phyloP scores from a whole-genome alignment of 768 basidiomycete genomes.

The Lactifluus subvellereus region DNA sequence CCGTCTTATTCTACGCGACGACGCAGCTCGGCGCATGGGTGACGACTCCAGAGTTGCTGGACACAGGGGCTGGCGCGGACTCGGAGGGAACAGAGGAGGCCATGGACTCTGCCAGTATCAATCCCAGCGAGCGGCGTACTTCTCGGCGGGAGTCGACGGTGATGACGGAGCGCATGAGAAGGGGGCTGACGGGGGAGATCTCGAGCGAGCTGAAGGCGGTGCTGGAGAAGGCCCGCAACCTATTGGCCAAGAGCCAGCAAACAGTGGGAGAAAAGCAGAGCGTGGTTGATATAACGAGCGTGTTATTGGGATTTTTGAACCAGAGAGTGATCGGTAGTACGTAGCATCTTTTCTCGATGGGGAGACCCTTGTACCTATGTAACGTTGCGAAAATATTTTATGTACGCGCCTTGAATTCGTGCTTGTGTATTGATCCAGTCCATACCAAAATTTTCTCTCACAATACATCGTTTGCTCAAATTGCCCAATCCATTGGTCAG shows the following conservation, averaged over 20 bases:
- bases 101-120: slow-evolving; percentile 11
- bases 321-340: slow-evolving; percentile 43
- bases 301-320: slow-evolving; percentile 59
- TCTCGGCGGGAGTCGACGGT: slow-evolving; percentile 39
- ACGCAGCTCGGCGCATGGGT: slow-evolving; percentile 80
- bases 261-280: slow-evolving; percentile 39
- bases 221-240: slow-evolving; percentile 56
- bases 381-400: background rate
- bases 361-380: background rate
- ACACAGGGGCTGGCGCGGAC: slow-evolving; percentile 24
- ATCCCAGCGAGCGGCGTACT: slow-evolving; percentile 37
- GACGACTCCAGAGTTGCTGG: slow-evolving; percentile 55
- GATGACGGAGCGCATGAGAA: slow-evolving; percentile 59
- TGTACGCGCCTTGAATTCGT: background rate
- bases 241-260: slow-evolving; percentile 54
- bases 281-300: slow-evolving; percentile 48
- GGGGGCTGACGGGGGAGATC: slow-evolving; percentile 80
- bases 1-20: slow-evolving; percentile 59
- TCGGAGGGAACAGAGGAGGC: slow-evolving; percentile 42
- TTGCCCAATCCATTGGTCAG: no score
- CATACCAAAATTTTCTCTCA: no score
- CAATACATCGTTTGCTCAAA: no score
- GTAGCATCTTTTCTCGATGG: background rate
- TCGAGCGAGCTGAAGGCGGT: slow-evolving; percentile 63
- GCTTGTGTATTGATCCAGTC: background rate